phyloP scores from a whole-genome alignment of 192 early-diverging fungal genomes.

The Gryganskiella cystojenkinii region DNA sequence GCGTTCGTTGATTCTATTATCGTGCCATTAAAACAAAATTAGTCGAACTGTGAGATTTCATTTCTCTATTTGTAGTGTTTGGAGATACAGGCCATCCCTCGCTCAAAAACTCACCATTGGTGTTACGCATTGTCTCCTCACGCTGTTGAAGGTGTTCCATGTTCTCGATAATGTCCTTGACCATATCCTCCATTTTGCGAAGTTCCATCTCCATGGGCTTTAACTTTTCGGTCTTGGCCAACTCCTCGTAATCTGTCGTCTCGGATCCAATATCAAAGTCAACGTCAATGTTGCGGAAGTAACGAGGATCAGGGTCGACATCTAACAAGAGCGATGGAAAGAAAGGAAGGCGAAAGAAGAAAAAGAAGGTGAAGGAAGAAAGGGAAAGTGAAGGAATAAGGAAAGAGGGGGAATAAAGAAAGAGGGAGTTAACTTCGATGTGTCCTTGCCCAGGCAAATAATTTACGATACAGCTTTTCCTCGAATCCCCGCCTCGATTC shows the following conservation, averaged over 20 bases:
- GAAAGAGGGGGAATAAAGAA: no score
- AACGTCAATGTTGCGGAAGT: conserved; percentile 75
- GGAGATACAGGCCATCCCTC: background rate
- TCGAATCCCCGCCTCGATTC: no score
- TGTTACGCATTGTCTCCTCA: conserved; percentile 87
- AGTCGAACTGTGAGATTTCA: background rate
- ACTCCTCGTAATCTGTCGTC: conserved; percentile 76
- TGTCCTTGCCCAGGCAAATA: no score
- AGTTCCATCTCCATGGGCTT: conserved; percentile 92
- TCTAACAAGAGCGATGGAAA: conserved; percentile 35
- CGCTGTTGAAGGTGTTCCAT: conserved; percentile 88
- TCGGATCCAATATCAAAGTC: conserved; percentile 89
- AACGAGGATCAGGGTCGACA: conserved; percentile 59
- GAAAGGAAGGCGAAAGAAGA: background rate
- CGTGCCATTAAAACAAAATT: background rate
- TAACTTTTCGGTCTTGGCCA: conserved; percentile 84
- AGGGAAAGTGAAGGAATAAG: no score
- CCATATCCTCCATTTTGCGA: conserved; percentile 77
- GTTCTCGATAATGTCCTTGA: conserved; percentile 82
- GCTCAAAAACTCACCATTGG: conserved; percentile 72
- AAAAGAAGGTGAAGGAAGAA: no score
- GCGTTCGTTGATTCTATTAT: conserved; percentile 87
- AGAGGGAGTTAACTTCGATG: no score
- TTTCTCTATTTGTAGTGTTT: background rate
- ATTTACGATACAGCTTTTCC: no score